Conservation (phyloP, 2,329 filamentous ascomycete species). For the Aspergillus persii region DNA sequence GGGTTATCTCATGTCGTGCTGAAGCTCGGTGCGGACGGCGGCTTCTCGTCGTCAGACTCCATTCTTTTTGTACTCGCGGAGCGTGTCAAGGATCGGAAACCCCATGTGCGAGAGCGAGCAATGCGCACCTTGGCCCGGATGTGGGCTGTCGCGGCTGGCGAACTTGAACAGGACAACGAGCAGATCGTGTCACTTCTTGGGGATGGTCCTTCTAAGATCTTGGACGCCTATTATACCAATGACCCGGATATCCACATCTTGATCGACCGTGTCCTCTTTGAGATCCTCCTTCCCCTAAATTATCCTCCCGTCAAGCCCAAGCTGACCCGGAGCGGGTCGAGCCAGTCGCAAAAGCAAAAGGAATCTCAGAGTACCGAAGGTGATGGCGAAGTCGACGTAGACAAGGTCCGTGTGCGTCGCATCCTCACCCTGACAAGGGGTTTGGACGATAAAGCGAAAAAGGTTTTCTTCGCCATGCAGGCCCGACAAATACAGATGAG, state of each 20-base stretch:
- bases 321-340: conserved; percentile 45
- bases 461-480: conserved; percentile 85
- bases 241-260: conserved; percentile 81
- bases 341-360: conserved; percentile 56
- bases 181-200: conserved; percentile 70
- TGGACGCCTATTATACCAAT: conserved; percentile 87
- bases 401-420: conserved; percentile 74
- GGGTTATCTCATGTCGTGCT: conserved; percentile 75
- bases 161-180: conserved; percentile 81
- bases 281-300: conserved; percentile 82
- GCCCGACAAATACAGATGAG: conserved; percentile 72
- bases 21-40: conserved; percentile 75
- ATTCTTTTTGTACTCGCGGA: conserved; percentile 80
- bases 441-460: conserved; percentile 73
- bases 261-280: conserved; percentile 80
- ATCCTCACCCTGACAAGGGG: conserved; percentile 78
- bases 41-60: conserved; percentile 72
- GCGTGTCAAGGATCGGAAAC: conserved; percentile 81
- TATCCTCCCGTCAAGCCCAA: conserved; percentile 71
- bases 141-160: conserved; percentile 90
- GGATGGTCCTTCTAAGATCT: conserved; percentile 78
- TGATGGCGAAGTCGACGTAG: conserved; percentile 42
- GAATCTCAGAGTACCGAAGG: conserved; percentile 35
- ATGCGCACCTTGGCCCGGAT: conserved; percentile 81
- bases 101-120: conserved; percentile 76